Conservation (phyloP, 371 early-diverging fungal genomes). For the Dipsacomyces acuminosporus region DNA sequence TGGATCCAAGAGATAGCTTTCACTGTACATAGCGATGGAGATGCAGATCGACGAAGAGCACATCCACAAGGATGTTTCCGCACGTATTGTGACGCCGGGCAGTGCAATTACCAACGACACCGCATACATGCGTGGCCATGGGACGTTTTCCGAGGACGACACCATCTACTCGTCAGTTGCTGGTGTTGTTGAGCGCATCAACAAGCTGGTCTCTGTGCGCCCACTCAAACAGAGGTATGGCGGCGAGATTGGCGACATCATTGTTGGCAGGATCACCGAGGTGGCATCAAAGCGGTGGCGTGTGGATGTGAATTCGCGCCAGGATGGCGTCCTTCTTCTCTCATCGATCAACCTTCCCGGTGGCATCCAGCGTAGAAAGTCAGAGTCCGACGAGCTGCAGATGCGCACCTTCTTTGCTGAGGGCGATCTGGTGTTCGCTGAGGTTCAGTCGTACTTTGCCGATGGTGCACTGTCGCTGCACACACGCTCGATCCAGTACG, state of each 20-base stretch:
- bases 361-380: conserved; percentile 95
- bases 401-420: conserved; percentile 96
- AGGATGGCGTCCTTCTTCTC: conserved; percentile 85
- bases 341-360: conserved; percentile 97
- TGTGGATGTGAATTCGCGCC: conserved; percentile 88
- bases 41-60: neutral
- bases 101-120: conserved; percentile 78
- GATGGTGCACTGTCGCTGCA: conserved; percentile 92
- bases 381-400: conserved; percentile 96
- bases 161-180: conserved; percentile 79
- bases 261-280: conserved; percentile 95
- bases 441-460: conserved; percentile 87
- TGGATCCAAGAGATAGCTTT: no score
- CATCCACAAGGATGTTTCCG: conserved; percentile 17
- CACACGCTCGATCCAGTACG: conserved; percentile 94
- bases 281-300: conserved; percentile 95
- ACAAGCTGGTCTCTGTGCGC: conserved; percentile 91
- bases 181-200: conserved; percentile 91
- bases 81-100: conserved; percentile 78
- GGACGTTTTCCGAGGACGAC: conserved; percentile 75
- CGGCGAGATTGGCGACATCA: conserved; percentile 98
- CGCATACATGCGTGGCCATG: conserved; percentile 91
- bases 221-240: conserved; percentile 82
- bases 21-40: neutral
- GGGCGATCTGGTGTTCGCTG: conserved; percentile 96